Evolutionary conservation across 805 yeast genomes (phyloP).

Genomic region (Sugiyamaella valdiviana): DNA sequence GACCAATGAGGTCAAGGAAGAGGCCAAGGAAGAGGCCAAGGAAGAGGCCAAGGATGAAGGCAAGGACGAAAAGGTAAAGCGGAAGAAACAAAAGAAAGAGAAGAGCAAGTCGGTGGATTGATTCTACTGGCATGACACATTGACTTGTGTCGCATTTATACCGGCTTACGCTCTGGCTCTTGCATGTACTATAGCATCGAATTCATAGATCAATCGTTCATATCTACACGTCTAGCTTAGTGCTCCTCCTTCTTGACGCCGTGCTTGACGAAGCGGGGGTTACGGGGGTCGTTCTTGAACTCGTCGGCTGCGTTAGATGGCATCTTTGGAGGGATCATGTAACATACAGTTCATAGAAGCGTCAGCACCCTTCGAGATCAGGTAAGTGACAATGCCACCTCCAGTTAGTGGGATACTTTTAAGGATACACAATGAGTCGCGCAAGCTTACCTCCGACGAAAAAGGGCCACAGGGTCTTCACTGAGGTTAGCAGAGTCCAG

Average conservation of each 20-base stretch:
- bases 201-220: background rate
- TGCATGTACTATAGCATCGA: background rate
- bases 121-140: too few relatives aligned
- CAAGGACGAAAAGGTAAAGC: constrained; percentile 16
- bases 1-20: constrained; percentile 12
- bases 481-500: constrained; percentile 23
- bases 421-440: background rate
- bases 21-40: constrained; percentile 11
- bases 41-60: constrained; percentile 13
- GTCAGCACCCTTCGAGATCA: constrained; percentile 60
- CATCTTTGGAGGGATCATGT: background rate
- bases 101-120: too few relatives aligned
- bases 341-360: constrained; percentile 50
- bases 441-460: constrained; percentile 57
- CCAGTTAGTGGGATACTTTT: background rate
- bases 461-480: constrained; percentile 83
- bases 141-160: background rate
- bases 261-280: constrained; percentile 69
- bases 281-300: constrained; percentile 91
- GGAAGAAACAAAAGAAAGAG: constrained; percentile 15
- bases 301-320: constrained; percentile 39
- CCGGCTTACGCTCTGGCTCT: background rate
- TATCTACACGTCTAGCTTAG: constrained; percentile 8
- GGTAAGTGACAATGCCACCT: constrained; percentile 55
- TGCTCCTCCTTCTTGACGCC: constrained; percentile 41